A percentile compares a stretch with the other conserved stretches of the same genome.
phyloP scores from a whole-genome alignment of 305 asterid species.

The Fraxinus ornus region DNA sequence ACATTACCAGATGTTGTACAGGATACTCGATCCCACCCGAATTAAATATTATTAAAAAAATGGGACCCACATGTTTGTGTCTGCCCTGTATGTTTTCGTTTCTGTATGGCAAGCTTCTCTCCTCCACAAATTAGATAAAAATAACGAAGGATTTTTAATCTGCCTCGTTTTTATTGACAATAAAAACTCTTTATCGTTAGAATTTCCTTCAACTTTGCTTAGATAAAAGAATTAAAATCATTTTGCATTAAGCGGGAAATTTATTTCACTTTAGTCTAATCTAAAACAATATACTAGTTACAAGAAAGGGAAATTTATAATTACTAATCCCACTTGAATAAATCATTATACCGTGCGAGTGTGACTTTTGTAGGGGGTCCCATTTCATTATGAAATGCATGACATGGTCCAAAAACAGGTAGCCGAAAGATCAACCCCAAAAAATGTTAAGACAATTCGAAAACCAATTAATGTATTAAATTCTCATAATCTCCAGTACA shows the following conservation, averaged over 20 bases:
- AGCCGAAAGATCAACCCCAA: neutral
- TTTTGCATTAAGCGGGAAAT: neutral
- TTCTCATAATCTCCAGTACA: slow-evolving; percentile 25
- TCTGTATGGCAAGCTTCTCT: no score
- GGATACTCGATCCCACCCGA: no score
- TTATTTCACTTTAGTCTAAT: neutral
- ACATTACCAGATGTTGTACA: no score
- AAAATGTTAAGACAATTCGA: neutral
- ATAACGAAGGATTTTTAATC: neutral
- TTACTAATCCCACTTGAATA: neutral
- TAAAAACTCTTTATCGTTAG: neutral
- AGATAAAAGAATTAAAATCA: neutral
- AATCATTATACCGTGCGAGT: neutral
- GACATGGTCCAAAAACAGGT: neutral
- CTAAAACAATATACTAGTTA: neutral
- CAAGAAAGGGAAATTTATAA: neutral
- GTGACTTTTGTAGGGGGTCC: neutral
- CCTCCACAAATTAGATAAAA: neutral
- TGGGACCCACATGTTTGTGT: no score
- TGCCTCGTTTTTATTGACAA: neutral
- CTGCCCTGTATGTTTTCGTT: no score
- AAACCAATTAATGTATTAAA: slow-evolving; percentile 33
- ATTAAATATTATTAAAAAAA: no score
- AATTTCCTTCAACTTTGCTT: neutral
- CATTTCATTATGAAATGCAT: neutral